Evolutionary conservation across 1,284 basidiomycete species (phyloP), one percentile per base, ranked within the genome.

Genomic region (Sporisorium iseilematis-ciliati): DNA sequence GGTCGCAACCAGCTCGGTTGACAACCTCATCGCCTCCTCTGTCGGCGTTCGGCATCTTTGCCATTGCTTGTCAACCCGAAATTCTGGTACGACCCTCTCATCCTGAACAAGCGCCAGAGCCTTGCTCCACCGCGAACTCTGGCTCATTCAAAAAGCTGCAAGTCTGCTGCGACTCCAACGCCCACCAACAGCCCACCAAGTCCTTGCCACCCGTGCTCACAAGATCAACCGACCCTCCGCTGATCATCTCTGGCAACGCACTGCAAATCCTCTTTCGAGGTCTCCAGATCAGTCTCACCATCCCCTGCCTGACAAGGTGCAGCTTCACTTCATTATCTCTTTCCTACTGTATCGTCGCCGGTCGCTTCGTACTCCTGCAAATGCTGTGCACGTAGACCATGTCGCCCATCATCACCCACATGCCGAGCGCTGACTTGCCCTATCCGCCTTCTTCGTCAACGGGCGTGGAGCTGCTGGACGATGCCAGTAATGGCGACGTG

Each of bases 381-480:
- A 49, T 49, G 48, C 48, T 49, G n/a, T 31, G 2, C 8, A 31
- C 29, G 29, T 26, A 29, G 31, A 29, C 48, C 48, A 49, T 49
- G 48, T 31, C 48, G 14, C 23, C 3, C 48, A 33, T 49, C n/a
- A 20, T n/a, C 48, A 31, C 48, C 26, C 26, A 49, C 48, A 31
- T 21, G 14, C 6, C 35, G 35, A 33, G 11, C 20, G 33, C 12
- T 12, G 20, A 51, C 31, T 18, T 21, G 50, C 50, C 31, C 50
- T n/a, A 40, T 6, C 18, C 33, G 4, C 8, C 52, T 14, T 12
- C 46, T 7, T 8, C 40, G 12, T 31, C 41, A 10, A 40, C 25
- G 18, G 5, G 40, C 12, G 35, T 53, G n/a, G 48, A 57, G 25
- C 40, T 46, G n/a, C 16, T 54, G 50, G 38, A 60, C 29, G 49